phyloP scores from a whole-genome alignment of 257 asterid species.

The Solanum okadae region DNA sequence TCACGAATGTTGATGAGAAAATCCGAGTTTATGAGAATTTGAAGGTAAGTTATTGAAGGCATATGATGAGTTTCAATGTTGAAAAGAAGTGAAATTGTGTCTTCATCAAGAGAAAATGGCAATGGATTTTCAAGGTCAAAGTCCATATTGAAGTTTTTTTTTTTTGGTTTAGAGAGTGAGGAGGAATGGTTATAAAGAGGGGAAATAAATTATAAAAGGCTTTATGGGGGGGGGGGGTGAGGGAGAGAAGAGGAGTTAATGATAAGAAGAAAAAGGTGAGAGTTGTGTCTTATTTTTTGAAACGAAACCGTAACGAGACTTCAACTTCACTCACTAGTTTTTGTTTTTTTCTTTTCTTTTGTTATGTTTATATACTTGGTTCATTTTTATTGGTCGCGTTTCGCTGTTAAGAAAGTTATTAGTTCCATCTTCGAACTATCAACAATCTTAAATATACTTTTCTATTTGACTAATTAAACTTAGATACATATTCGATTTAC shows the following conservation, averaged over 20 bases:
- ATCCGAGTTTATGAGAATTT: background rate
- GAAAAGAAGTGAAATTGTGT: slow-evolving; percentile 11
- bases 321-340: slow-evolving; percentile 6
- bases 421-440: rapidly evolving
- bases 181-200: background rate
- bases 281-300: slow-evolving; percentile 10
- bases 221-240: background rate
- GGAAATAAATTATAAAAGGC: background rate
- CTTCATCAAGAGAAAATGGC: slow-evolving; percentile 13
- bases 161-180: background rate
- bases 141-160: slow-evolving; percentile 20
- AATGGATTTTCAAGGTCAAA: slow-evolving; percentile 63
- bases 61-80: slow-evolving; percentile 43
- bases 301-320: slow-evolving; percentile 13
- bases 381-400: rapidly evolving
- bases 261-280: slow-evolving; percentile 4
- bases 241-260: background rate
- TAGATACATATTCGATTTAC: background rate
- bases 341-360: background rate
- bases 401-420: too few relatives aligned
- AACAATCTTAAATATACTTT: too few relatives aligned
- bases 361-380: too few relatives aligned
- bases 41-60: slow-evolving; percentile 32
- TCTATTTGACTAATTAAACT: too few relatives aligned
- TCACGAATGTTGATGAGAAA: slow-evolving; percentile 17